These are phyloP conservation scores for Fraxinus sp. DNA, from an alignment of 305 asterid genomes.

Conservation along the genomic window DNA sequence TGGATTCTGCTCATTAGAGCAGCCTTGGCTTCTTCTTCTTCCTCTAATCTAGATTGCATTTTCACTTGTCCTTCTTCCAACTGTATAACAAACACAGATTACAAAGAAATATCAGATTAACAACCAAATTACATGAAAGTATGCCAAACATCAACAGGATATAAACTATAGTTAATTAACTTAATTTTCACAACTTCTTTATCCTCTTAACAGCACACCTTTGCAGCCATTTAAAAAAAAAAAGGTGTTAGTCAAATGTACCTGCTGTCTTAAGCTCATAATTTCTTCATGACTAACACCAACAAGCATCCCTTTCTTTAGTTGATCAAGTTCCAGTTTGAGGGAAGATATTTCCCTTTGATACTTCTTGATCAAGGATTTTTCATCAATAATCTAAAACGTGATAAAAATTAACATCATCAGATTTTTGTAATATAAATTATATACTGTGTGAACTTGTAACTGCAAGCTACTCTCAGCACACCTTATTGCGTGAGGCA, in stretches of 20 bases:
- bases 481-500: conserved; percentile 92
- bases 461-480: conserved; percentile 4
- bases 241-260: conserved; percentile 26
- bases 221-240: neutral
- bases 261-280: conserved; percentile 82
- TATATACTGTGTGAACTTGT: neutral
- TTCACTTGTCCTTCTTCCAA: conserved; percentile 98
- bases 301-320: conserved; percentile 69
- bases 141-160: conserved; percentile 3
- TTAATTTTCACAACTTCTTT: neutral
- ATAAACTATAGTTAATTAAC: neutral
- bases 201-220: conserved; percentile 14
- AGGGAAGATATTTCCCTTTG: conserved; percentile 90
- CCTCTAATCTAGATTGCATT: conserved; percentile 98
- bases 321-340: conserved; percentile 85
- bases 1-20: conserved; percentile 97
- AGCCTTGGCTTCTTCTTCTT: conserved; percentile 96
- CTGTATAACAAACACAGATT: conserved; percentile 37
- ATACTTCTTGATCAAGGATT: conserved; percentile 95
- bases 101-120: conserved; percentile 12
- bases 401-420: neutral
- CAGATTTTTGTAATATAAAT: conserved; percentile 15
- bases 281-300: conserved; percentile 86
- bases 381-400: conserved; percentile 92
- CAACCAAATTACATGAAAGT: conserved; percentile 3